Evolutionary conservation across 371 early-diverging fungal species (phyloP).

Genomic region (Saksenaea oblongispora): DNA sequence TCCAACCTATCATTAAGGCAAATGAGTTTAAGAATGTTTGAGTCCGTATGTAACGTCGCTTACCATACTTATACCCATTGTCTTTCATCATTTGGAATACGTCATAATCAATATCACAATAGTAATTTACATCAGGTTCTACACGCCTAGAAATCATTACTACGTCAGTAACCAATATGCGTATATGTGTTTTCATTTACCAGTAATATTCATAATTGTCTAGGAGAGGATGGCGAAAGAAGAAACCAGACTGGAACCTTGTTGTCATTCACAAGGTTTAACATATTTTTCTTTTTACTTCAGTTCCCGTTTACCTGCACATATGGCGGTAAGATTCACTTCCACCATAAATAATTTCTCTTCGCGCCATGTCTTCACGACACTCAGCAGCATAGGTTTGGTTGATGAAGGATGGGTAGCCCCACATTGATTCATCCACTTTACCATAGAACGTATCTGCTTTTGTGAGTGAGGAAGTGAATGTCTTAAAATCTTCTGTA

Average conservation of each 20-base stretch:
- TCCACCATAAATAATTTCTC: conserved; percentile 81
- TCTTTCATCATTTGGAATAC: conserved; percentile 86
- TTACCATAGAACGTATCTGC: conserved; percentile 54
- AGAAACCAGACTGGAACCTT: conserved; percentile 88
- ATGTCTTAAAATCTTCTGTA: conserved; percentile 71
- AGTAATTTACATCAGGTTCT: conserved; percentile 87
- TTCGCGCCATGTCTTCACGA: conserved; percentile 60
- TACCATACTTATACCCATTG: conserved; percentile 82
- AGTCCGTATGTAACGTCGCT: too few relatives aligned
- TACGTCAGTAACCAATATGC: neutral
- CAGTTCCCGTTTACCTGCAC: conserved; percentile 67
- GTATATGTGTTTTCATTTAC: conserved; percentile 80
- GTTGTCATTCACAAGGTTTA: neutral
- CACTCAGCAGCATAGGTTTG: conserved; percentile 58
- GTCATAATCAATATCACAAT: conserved; percentile 89
- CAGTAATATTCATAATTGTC: conserved; percentile 90
- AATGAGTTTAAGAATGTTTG: neutral
- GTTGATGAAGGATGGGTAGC: conserved; percentile 82
- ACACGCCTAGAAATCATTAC: conserved; percentile 62
- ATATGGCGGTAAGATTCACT: conserved; percentile 91
- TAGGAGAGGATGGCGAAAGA: conserved; percentile 85
- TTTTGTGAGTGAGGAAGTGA: conserved; percentile 46
- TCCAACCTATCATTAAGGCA: conserved; percentile 64
- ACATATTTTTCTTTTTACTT: neutral
- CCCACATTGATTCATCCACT: conserved; percentile 71